These are phyloP conservation scores for Fusarium secorum DNA, from an alignment of 2,329 filamentous ascomycete species.

Conservation along the genomic window DNA sequence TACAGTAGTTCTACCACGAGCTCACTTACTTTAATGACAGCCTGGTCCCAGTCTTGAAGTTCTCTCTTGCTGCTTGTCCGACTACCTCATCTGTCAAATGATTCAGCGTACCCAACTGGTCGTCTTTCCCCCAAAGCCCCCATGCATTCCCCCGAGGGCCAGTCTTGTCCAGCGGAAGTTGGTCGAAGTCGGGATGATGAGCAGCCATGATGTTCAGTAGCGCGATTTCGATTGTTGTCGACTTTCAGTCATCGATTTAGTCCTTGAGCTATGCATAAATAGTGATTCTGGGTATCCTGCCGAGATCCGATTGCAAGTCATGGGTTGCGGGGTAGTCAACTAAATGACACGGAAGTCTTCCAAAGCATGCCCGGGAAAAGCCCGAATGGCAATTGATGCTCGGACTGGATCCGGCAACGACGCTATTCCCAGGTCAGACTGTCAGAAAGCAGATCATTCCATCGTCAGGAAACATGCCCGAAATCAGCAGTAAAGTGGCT, in stretches of 20 bases:
- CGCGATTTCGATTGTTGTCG: accelerated
- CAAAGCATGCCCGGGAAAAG: neutral
- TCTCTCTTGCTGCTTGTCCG: slow-evolving; percentile 1
- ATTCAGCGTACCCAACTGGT: slow-evolving; percentile 13
- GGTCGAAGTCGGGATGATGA: neutral
- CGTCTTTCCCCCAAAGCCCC: slow-evolving; percentile 5
- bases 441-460: neutral
- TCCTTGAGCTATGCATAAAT: neutral
- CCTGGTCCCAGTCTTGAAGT: neutral
- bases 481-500: neutral
- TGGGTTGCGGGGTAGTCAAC: neutral
- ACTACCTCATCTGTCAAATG: neutral
- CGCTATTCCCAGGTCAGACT: neutral
- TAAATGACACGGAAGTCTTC: neutral
- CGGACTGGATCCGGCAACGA: neutral
- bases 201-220: neutral
- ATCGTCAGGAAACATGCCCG: accelerated
- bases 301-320: neutral
- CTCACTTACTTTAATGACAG: slow-evolving; percentile 9
- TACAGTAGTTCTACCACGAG: accelerated
- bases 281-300: neutral
- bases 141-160: slow-evolving; percentile 11
- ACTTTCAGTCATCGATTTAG: accelerated
- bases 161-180: slow-evolving; percentile 10
- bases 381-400: neutral